phyloP scores from a whole-genome alignment of 805 yeast genomes.

The Metschnikowia proteae region DNA sequence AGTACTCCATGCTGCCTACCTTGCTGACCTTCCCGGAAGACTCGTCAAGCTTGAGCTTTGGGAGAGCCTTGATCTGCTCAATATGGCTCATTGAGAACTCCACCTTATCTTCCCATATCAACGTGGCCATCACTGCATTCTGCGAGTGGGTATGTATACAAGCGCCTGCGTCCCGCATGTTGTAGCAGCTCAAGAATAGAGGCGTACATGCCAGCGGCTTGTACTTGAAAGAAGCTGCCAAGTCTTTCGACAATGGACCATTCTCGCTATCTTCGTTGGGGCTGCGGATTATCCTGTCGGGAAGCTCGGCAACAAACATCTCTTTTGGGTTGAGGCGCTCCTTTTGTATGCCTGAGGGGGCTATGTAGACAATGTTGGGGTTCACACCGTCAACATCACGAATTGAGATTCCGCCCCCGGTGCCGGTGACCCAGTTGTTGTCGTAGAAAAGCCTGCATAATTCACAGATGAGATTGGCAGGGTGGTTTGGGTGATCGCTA shows the following conservation, averaged over 20 bases:
- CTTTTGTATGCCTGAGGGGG: conserved; percentile 96
- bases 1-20: conserved; percentile 66
- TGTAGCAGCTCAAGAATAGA: conserved; percentile 69
- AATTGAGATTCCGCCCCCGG: conserved; percentile 93
- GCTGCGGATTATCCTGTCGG: conserved; percentile 50
- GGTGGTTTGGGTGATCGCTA: conserved; percentile 52
- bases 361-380: conserved; percentile 58
- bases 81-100: conserved; percentile 75
- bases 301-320: conserved; percentile 70
- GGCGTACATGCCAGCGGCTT: conserved; percentile 97
- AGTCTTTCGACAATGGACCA: conserved; percentile 25
- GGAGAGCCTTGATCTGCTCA: conserved; percentile 92
- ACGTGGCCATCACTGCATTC: conserved; percentile 76
- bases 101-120: conserved; percentile 55
- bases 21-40: conserved; percentile 42
- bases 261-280: conserved; percentile 41
- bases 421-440: conserved; percentile 91
- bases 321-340: conserved; percentile 80
- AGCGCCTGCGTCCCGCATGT: conserved; percentile 74
- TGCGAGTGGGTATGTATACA: conserved; percentile 95
- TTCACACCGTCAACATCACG: conserved; percentile 42
- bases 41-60: conserved; percentile 40
- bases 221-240: conserved; percentile 41
- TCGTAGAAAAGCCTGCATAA: conserved; percentile 72
- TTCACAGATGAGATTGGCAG: conserved; percentile 82